Conservation (phyloP, 352 stramenopile genomes). For the Globisporangium splendens region DNA sequence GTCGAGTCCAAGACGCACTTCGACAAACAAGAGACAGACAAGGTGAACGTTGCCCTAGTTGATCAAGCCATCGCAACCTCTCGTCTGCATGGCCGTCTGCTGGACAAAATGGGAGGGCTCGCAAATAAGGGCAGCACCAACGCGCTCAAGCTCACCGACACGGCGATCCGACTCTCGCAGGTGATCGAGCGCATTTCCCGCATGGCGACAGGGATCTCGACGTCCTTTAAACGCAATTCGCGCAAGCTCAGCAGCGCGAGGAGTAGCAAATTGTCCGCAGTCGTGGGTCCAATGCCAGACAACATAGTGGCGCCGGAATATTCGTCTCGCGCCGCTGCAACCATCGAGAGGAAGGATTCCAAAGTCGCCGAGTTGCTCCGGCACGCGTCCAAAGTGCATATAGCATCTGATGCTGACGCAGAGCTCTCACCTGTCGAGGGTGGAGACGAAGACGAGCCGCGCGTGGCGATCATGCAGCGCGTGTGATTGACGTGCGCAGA, state of each 20-base stretch:
- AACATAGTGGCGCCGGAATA: background rate
- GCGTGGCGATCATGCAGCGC: background rate
- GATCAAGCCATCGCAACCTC: too few species aligned
- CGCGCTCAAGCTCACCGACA: constrained; percentile 41
- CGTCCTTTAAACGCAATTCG: constrained; percentile 27
- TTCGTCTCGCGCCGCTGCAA: background rate
- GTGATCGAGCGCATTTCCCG: constrained; percentile 54
- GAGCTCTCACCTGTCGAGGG: too few species aligned
- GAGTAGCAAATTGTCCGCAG: constrained; percentile 9
- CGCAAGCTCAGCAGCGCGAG: constrained; percentile 10
- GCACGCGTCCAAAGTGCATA: background rate
- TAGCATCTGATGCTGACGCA: too few species aligned
- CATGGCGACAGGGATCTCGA: constrained; percentile 27
- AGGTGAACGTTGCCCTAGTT: too few species aligned
- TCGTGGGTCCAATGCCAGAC: background rate
- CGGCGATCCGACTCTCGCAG: constrained; percentile 55
- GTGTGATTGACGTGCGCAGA: constrained; percentile 21
- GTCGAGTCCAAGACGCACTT: too few species aligned
- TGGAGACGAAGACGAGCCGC: too few species aligned
- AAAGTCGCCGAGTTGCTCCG: constrained; percentile 7
- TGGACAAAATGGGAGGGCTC: too few species aligned
- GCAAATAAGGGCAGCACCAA: too few species aligned
- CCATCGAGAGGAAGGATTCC: constrained; percentile 2
- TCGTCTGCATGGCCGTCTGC: too few species aligned
- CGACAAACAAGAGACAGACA: too few species aligned